Conservation (phyloP, 176 grass and related monocot genomes). For the Eremochloa ophiuroides region DNA sequence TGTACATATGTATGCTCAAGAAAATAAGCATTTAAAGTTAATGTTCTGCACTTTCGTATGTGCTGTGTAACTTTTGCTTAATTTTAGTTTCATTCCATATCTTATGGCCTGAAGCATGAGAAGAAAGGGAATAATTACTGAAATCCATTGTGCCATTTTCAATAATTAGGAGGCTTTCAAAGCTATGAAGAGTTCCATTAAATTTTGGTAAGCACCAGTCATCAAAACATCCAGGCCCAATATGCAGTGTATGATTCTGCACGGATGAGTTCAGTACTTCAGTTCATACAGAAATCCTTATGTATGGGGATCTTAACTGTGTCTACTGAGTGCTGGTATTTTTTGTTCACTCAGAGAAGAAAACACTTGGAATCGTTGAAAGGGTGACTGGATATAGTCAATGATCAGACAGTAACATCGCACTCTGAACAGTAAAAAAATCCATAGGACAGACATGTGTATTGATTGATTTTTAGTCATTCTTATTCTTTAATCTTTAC, state of each 20-base stretch:
- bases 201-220: not conserved
- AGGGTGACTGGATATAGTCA: not conserved
- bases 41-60: not conserved
- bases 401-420: not conserved
- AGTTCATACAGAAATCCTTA: not conserved
- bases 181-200: not conserved
- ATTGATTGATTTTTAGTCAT: no score
- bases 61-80: not conserved
- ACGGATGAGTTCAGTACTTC: not conserved
- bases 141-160: not conserved
- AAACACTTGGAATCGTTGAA: not conserved
- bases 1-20: not conserved
- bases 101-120: not conserved
- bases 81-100: not conserved
- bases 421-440: not conserved
- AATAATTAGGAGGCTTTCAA: not conserved
- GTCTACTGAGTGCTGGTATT: not conserved
- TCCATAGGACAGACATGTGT: no score
- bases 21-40: not conserved
- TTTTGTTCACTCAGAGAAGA: not conserved
- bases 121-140: not conserved
- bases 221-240: not conserved
- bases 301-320: not conserved
- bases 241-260: not conserved
- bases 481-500: no score